phyloP scores from a whole-genome alignment of 768 basidiomycete genomes.

The Russula dissimulans region DNA sequence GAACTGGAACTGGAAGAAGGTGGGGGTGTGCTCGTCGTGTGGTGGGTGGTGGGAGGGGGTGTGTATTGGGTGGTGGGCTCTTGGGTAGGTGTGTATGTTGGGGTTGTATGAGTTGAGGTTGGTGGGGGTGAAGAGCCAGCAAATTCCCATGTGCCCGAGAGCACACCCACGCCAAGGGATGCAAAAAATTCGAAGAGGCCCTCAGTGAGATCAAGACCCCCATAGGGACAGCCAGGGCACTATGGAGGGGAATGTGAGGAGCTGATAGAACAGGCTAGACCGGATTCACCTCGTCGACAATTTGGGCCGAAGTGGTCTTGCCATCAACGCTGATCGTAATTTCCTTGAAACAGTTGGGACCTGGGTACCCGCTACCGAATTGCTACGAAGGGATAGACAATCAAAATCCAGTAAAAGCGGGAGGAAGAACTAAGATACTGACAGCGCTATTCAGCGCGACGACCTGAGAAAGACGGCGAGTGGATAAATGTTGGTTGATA shows the following conservation, averaged over 20 bases:
- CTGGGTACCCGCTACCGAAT: slow-evolving; percentile 53
- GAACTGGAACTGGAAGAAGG: background rate
- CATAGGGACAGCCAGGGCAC: slow-evolving; percentile 33
- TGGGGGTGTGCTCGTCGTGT: background rate
- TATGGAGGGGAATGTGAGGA: slow-evolving; percentile 15
- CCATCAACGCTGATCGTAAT: slow-evolving; percentile 58
- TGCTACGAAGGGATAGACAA: slow-evolving; percentile 26
- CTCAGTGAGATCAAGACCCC: slow-evolving; percentile 39
- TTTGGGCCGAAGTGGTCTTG: slow-evolving; percentile 44
- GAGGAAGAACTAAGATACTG: background rate
- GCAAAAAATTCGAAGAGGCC: slow-evolving; percentile 39
- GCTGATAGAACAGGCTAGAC: background rate
- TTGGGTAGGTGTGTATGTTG: background rate
- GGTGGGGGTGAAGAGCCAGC: background rate
- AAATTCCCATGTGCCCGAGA: slow-evolving; percentile 36
- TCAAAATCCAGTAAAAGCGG: background rate
- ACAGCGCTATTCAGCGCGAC: slow-evolving; percentile 10
- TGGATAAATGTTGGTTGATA: background rate
- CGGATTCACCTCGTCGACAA: slow-evolving; percentile 51
- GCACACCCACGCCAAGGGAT: slow-evolving; percentile 24
- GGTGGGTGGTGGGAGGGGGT: background rate
- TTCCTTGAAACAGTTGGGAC: slow-evolving; percentile 49
- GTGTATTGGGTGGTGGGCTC: background rate
- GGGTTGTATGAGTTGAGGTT: background rate
- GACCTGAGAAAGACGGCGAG: background rate